These are phyloP conservation scores for Scheffersomyces coipomensis DNA, from an alignment of 805 yeast species.

Conservation along the genomic window DNA sequence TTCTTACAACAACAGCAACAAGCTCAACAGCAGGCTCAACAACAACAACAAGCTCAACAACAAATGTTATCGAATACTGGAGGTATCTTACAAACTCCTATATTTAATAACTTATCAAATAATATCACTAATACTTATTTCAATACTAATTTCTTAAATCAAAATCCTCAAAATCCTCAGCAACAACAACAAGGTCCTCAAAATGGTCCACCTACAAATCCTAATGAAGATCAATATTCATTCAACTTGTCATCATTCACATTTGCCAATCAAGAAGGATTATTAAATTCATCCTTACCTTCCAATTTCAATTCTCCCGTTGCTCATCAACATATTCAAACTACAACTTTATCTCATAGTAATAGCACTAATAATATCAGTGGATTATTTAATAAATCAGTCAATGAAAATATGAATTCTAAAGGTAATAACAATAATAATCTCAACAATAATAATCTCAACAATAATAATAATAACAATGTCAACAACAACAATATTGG, in stretches of 20 bases:
- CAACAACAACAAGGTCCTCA: slow-evolving; percentile 2
- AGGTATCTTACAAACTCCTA: slow-evolving; percentile 26
- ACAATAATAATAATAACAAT: slow-evolving; percentile 1
- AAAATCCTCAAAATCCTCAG: slow-evolving; percentile 2
- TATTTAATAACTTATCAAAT: slow-evolving; percentile 24
- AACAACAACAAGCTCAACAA: background rate
- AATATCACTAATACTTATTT: slow-evolving; percentile 36
- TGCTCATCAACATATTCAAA: background rate
- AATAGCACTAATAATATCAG: slow-evolving; percentile 10
- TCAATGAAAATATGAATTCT: background rate
- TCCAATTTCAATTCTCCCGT: slow-evolving; percentile 2
- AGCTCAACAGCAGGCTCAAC: background rate
- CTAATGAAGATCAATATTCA: slow-evolving; percentile 26
- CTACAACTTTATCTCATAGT: slow-evolving; percentile 4
- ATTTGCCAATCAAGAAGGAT: slow-evolving; percentile 18
- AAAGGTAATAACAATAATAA: slow-evolving; percentile 1
- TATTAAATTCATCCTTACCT: background rate
- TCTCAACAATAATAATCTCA: background rate
- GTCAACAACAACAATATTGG: background rate
- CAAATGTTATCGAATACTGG: background rate
- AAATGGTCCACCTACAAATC: slow-evolving; percentile 4
- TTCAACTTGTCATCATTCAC: slow-evolving; percentile 36
- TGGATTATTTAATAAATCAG: slow-evolving; percentile 9
- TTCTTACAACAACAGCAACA: background rate
- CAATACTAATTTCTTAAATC: slow-evolving; percentile 23